Conservation (phyloP, 192 early-diverging fungal species). For the Irineochytrium annulatum region DNA sequence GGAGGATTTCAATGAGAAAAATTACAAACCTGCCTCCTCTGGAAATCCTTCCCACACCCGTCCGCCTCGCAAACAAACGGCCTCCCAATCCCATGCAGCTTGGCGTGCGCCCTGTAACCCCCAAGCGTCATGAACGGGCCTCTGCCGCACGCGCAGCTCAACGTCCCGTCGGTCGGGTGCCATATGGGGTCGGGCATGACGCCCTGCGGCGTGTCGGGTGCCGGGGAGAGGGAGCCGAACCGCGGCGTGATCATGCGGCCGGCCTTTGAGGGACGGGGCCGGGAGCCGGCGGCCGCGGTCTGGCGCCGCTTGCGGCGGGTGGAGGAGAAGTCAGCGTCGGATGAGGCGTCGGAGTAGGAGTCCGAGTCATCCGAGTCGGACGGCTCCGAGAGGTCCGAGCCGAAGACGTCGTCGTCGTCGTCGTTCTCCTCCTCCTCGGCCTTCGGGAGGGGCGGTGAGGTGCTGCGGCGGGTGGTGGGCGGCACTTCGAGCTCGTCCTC, state of each 20-base stretch:
- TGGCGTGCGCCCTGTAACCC: background rate
- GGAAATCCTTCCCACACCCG: background rate
- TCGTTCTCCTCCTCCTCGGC: background rate
- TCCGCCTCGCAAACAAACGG: background rate
- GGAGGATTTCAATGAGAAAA: no score
- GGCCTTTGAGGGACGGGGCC: background rate
- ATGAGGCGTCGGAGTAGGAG: background rate
- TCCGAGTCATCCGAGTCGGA: background rate
- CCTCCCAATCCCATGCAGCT: background rate
- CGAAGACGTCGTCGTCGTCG: background rate
- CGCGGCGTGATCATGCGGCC: background rate
- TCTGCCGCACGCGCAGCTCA: background rate
- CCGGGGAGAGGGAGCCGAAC: background rate
- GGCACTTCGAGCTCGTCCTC: no score
- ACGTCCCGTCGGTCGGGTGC: background rate
- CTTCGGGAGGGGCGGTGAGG: no score
- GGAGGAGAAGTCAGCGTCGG: background rate
- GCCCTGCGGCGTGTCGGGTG: background rate
- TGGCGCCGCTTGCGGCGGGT: background rate
- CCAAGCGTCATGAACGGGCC: background rate
- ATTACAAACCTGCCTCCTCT: constrained; percentile 2
- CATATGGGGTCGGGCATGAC: background rate
- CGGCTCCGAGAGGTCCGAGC: background rate
- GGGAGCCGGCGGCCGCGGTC: background rate
- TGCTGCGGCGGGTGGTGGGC: no score